Evolutionary conservation across 345 rosid genomes (phyloP), one percentile per base, ranked within the genome.

Genomic region (Camelina hispida): DNA sequence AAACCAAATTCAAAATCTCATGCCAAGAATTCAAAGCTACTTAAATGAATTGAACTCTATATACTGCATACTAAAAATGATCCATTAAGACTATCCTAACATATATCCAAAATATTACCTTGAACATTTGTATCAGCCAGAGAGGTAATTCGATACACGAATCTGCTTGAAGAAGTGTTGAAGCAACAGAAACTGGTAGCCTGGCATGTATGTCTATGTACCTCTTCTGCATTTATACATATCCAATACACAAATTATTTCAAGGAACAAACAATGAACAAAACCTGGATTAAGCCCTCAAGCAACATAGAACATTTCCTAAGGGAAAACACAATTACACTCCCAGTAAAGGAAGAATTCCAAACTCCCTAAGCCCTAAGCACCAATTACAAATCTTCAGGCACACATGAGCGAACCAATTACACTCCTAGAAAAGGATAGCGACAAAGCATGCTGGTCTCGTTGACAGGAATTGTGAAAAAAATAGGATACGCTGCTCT

Each of bases 81-180:
- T 52, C 28, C 53, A 59, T 28, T 68, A 66, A 67, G 44, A 71
- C 10, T 42, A 51, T 60, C 22, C 37, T n/a, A 64, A 30, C 15
- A 40, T 60, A 40, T 43, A 59, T 69, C 50, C 14, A 69, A 76
- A 74, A 37, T 74, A 72, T 78, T 85, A 95, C 97, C 99, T 95
- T 95, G 84, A 92, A 89, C 97, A 87, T 92, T 61, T 81, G 86
- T 59, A 92, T 91, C 81, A 95, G 84, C 99, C 99, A 95, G 47
- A 95, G 84, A 66, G 99, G 99, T 79, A 95, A 84, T 70, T 95
- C 97, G 43, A 92, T 90, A 63, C 76, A 86, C 62, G 89, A 82
- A 85, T 90, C 93, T n/a, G 88, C 66, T 40, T 83, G 91, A 75
- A 95, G 97, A 84, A 95, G 92, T 52, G 97, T 89, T 82, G 90